phyloP scores from a whole-genome alignment of 1,139 yeast genomes.

The Nakaseomyces bracarensis region DNA sequence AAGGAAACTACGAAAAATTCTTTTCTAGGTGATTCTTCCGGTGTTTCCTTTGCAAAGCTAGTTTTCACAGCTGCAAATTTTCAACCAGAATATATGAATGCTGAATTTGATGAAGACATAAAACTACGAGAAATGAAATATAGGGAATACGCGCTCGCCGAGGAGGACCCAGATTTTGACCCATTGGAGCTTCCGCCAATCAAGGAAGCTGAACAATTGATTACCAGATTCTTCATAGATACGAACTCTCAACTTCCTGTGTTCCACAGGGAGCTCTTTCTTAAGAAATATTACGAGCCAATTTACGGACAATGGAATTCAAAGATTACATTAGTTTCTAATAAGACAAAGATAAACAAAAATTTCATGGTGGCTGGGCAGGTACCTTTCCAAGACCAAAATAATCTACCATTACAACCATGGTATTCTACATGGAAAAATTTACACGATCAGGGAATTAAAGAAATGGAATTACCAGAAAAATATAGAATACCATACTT shows the following conservation, averaged over 20 bases:
- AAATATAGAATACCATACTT: constrained; percentile 42
- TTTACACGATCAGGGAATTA: constrained; percentile 8
- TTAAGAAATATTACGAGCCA: constrained; percentile 60
- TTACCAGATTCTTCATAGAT: constrained; percentile 66
- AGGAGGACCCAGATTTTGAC: constrained; percentile 16
- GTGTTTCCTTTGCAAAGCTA: constrained; percentile 64
- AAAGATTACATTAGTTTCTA: constrained; percentile 51
- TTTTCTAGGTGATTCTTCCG: constrained; percentile 48
- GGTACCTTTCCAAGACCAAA: constrained; percentile 5
- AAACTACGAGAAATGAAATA: constrained; percentile 20
- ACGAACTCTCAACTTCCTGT: constrained; percentile 77
- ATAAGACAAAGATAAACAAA: constrained; percentile 44
- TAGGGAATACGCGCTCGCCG: constrained; percentile 18
- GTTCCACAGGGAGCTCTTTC: constrained; percentile 69
- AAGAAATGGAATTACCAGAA: constrained; percentile 37
- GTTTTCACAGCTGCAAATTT: constrained; percentile 70
- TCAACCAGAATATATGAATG: constrained; percentile 32
- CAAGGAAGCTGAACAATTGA: constrained; percentile 54
- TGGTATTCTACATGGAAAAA: constrained; percentile 19
- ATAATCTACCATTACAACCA: constrained; percentile 10
- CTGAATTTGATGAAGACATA: constrained; percentile 21
- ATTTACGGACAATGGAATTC: constrained; percentile 60
- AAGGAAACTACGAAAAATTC: constrained; percentile 33
- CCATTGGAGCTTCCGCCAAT: constrained; percentile 51
- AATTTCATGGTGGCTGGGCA: constrained; percentile 19